Evolutionary conservation across 306 rosid species (phyloP), one percentile per base, ranked within the genome.

Genomic region (Dryas drummondii): DNA sequence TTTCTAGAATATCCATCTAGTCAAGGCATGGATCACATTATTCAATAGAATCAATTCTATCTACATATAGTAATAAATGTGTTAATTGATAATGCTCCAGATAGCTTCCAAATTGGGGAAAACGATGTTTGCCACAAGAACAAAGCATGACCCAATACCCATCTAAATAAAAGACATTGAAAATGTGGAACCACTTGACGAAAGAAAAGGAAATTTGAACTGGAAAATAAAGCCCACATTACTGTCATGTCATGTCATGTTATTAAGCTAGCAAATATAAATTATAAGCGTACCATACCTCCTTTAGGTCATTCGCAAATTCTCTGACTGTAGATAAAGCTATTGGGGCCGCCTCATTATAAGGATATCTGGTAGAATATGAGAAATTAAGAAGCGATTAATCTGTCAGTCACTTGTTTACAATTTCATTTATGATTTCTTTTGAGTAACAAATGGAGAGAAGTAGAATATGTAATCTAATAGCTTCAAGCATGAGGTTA

Each of bases 271-370:
- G 22, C 22, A 22, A 22, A 50, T 22, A 41, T 22, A 50, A 7
- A 19, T 22, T 22, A n/a, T 17, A 66, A 16, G 45, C 26, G 22
- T 5, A 51, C 51, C 68, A 40, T 86, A 90, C 98, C 93, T 93
- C 98, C 77, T 87, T 87, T 67, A 93, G 79, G 82, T 80, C 97
- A 74, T 83, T 78, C 66, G 66, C 82, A 56, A 80, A 89, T 70
- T 93, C 98, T 80, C 37, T 83, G 65, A 91, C 60, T 63, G 93
- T 79, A 50, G 97, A 89, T 78, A 89, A 74, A 57, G 97, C 91
- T 12, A 93, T 82, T 9, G 90, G 80, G 11, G 91, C 89, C 75
- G 96, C 96, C 86, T 93, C 88, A 9, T 89, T 88, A 5, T 42
- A 88, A 53, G 98, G 96, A 82, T 88, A 91, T 74, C 97, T 93